phyloP scores from a whole-genome alignment of 2,329 filamentous ascomycete genomes.

The Colletotrichum nymphaeae region DNA sequence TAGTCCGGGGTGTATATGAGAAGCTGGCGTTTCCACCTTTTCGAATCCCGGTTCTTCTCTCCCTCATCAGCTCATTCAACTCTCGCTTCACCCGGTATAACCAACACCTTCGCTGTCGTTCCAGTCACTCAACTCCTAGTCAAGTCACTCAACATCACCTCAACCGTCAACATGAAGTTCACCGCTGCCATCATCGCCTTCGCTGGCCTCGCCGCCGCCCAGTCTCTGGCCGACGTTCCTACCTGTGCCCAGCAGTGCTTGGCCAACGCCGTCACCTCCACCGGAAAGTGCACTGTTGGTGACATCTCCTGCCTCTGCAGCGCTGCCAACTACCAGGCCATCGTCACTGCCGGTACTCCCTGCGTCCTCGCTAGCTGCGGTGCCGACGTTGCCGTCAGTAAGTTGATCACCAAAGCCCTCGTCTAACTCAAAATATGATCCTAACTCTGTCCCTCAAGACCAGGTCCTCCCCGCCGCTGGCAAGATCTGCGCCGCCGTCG shows the following conservation, averaged over 20 bases:
- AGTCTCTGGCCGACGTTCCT: constrained; percentile 17
- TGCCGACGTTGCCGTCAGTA: constrained; percentile 17
- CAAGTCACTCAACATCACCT: neutral
- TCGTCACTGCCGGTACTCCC: constrained; percentile 6
- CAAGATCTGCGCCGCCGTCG: constrained; percentile 1
- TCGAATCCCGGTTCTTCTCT: neutral
- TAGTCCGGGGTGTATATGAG: constrained; percentile 16
- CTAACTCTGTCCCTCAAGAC: neutral
- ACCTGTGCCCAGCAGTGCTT: constrained; percentile 22
- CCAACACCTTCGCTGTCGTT: neutral
- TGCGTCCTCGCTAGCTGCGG: constrained; percentile 28
- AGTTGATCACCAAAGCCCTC: neutral
- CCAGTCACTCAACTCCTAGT: neutral
- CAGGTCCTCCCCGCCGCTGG: constrained; percentile 30
- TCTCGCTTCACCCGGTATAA: constrained; percentile 2
- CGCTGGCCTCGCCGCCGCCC: constrained; percentile 31
- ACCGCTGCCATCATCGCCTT: constrained; percentile 25
- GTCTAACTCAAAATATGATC: neutral
- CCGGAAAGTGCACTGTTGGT: neutral
- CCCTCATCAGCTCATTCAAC: constrained; percentile 8
- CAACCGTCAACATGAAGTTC: constrained; percentile 32
- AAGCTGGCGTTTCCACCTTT: neutral
- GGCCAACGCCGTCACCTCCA: constrained; percentile 13
- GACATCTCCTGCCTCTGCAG: constrained; percentile 22
- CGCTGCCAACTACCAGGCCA: constrained; percentile 21